These are phyloP conservation scores for Elaeis oleifera DNA, from an alignment of 202 grass and related monocot species.

Conservation along the genomic window DNA sequence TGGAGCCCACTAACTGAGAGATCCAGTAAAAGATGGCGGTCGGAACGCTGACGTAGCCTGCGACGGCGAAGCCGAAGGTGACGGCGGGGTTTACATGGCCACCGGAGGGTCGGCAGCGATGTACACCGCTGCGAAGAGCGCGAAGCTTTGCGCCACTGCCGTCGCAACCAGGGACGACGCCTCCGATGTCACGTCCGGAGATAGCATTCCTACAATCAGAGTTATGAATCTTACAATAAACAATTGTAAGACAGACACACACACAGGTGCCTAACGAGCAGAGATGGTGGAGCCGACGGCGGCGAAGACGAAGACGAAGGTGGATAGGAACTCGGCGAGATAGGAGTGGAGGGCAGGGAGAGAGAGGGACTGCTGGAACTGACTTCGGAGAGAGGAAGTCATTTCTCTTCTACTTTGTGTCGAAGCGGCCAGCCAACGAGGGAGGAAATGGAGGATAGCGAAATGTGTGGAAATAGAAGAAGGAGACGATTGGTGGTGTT, in stretches of 20 bases:
- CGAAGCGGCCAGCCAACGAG: no score
- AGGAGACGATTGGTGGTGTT: no score
- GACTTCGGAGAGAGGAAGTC: conserved; percentile 39
- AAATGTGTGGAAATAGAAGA: no score
- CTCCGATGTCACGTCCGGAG: conserved; percentile 20
- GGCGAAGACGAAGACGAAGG: conserved; percentile 71
- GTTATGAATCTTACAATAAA: no score
- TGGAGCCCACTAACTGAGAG: conserved; percentile 49
- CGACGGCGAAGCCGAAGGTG: conserved; percentile 58
- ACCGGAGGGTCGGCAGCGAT: conserved; percentile 50
- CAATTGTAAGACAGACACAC: no score
- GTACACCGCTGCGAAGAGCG: conserved; percentile 43
- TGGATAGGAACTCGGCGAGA: conserved; percentile 68
- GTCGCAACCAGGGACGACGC: conserved; percentile 48
- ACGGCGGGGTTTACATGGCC: conserved; percentile 70
- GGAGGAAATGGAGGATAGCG: no score
- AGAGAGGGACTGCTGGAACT: conserved; percentile 42
- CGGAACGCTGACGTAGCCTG: conserved; percentile 37
- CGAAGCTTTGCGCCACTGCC: conserved; percentile 46
- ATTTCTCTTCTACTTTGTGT: conserved; percentile 18
- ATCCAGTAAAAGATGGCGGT: conserved; percentile 57
- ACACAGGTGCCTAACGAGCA: no score
- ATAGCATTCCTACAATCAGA: conserved; percentile 38
- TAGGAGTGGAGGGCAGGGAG: conserved; percentile 43
- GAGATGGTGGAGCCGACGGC: conserved; percentile 29